These are phyloP conservation scores for Alternaria panax DNA, from an alignment of 2,329 filamentous ascomycete genomes.

Conservation along the genomic window DNA sequence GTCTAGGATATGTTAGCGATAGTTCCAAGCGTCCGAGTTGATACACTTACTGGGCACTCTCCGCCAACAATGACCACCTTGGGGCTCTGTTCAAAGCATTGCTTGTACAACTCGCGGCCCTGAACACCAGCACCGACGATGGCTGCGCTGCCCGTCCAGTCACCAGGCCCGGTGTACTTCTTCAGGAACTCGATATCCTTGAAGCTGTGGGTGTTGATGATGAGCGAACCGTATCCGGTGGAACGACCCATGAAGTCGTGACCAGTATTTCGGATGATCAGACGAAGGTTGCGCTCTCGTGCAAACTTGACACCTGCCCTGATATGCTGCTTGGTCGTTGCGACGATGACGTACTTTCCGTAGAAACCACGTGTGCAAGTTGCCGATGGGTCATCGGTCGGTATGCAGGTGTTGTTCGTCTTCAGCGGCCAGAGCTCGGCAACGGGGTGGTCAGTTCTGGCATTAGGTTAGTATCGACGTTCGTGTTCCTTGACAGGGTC, in stretches of 20 bases:
- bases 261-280: slow-evolving; percentile 47
- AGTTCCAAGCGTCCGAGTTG: background rate
- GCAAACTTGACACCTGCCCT: slow-evolving; percentile 47
- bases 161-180: slow-evolving; percentile 41
- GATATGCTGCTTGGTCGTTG: slow-evolving; percentile 43
- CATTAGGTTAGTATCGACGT: background rate
- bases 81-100: slow-evolving; percentile 40
- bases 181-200: slow-evolving; percentile 40
- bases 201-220: slow-evolving; percentile 50
- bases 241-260: slow-evolving; percentile 50
- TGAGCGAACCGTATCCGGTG: slow-evolving; percentile 43
- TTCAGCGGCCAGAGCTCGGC: slow-evolving; percentile 44
- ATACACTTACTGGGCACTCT: slow-evolving; percentile 42
- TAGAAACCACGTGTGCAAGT: slow-evolving; percentile 45
- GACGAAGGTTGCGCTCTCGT: slow-evolving; percentile 38
- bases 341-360: slow-evolving; percentile 44
- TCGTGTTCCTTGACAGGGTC: background rate
- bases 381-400: slow-evolving; percentile 30
- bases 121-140: slow-evolving; percentile 47
- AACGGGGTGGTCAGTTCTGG: slow-evolving; percentile 43
- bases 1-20: slow-evolving; percentile 29
- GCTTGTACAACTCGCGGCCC: slow-evolving; percentile 41
- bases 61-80: slow-evolving; percentile 47
- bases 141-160: slow-evolving; percentile 44
- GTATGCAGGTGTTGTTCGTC: slow-evolving; percentile 47